Conservation (phyloP, 2,329 filamentous ascomycete genomes). For the Piedraia hortae region DNA sequence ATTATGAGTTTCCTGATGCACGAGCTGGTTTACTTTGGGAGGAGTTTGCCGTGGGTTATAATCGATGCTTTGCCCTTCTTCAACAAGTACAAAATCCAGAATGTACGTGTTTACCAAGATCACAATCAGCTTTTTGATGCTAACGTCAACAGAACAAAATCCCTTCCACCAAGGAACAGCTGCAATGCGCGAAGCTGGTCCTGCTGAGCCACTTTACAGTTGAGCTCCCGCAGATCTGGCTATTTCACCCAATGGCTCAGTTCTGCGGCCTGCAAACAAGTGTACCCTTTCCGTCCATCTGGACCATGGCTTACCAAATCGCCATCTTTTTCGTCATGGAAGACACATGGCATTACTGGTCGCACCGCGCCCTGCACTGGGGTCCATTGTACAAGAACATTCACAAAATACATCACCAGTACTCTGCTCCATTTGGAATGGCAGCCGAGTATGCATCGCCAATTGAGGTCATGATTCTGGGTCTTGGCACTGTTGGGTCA, state of each 20-base stretch:
- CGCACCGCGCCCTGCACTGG: conserved; percentile 77
- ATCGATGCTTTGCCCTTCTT: conserved; percentile 72
- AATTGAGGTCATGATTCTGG: conserved; percentile 86
- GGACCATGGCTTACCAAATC: conserved; percentile 78
- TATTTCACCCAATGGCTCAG: conserved; percentile 91
- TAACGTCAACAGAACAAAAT: conserved; percentile 36
- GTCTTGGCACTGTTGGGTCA: conserved; percentile 54
- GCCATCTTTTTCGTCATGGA: conserved; percentile 84
- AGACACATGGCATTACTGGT: conserved; percentile 97
- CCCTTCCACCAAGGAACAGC: conserved; percentile 78
- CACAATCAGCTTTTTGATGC: conserved; percentile 2
- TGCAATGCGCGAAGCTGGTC: conserved; percentile 76
- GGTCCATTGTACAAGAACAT: conserved; percentile 85
- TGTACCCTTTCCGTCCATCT: conserved; percentile 65
- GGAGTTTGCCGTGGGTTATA: conserved; percentile 72
- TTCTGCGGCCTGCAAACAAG: conserved; percentile 69
- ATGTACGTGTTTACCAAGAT: conserved; percentile 23
- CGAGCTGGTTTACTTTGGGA: conserved; percentile 82
- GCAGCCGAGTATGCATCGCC: conserved; percentile 94
- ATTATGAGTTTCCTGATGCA: conserved; percentile 96
- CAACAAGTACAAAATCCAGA: conserved; percentile 84
- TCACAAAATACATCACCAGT: conserved; percentile 98
- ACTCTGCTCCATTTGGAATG: conserved; percentile 87
- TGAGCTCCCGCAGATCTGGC: conserved; percentile 93
- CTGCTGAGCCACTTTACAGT: conserved; percentile 91